Evolutionary conservation across 106 monocot species (phyloP), one percentile per base, ranked within the genome.

Genomic region (Platanthera guangdongensis): DNA sequence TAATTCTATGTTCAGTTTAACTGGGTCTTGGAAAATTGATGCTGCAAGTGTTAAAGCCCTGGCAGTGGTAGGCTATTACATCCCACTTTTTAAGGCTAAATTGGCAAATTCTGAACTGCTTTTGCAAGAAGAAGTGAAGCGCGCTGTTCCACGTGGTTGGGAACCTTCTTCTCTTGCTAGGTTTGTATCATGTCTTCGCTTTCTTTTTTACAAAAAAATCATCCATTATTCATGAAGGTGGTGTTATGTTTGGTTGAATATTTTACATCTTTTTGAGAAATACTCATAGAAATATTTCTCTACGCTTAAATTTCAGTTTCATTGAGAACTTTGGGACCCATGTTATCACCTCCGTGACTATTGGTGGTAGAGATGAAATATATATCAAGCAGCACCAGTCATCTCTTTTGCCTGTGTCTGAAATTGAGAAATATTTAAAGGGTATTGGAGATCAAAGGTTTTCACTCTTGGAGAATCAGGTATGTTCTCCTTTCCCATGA

Each of bases 261-360:
- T 9, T 67, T 67, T 67, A 39, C 32, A 12, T 39, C 39, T 39
- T 30, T 8, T 70, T 70, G 15, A 70, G 14, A 47, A 47, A 16
- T 70, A 48, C 46, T 70, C 47, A 15, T 18, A 6, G 47, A 7
- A 13, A 48, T 47, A 47, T 48, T 47, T 39, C 25, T 5, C 15
- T 16, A 0, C 70, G 9, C 67, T 39, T 70, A 51, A 51, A 46
- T 59, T 84, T 50, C 92, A 95, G 95, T 75, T 95, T 95, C 74
- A 95, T 95, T 68, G 92, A 95, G 79, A 95, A 90, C 74, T 93
- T 81, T 82, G 95, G 95, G 5, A 95, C 95, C 72, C 95, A 93
- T 78, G 78, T 95, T 47, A 84, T 95, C 72, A 93, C 87, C 14
- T 95, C 95, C 62, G 87, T 95, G 57, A 95, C 90, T 54, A 90